phyloP scores from a whole-genome alignment of 2,329 filamentous ascomycete genomes.

The Zalaria obscura region DNA sequence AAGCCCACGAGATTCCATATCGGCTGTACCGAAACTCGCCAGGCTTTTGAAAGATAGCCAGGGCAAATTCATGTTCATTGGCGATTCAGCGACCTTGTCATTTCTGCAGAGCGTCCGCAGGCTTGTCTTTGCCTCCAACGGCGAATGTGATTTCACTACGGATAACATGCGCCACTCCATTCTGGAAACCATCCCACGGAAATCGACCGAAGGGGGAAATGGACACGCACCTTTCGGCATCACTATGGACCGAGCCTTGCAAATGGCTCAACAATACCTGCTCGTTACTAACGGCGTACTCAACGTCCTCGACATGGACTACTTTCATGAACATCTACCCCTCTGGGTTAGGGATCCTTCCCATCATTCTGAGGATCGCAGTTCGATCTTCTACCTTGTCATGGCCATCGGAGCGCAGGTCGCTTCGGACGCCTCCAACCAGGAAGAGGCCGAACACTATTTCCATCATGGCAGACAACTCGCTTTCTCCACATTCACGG shows the following conservation, averaged over 20 bases:
- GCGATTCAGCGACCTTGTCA: conserved; percentile 38
- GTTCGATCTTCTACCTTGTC: conserved; percentile 36
- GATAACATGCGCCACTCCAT: conserved; percentile 4
- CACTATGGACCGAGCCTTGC: not conserved
- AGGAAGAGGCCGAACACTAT: conserved; percentile 31
- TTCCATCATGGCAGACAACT: conserved; percentile 31
- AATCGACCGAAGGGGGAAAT: not conserved
- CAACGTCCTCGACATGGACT: conserved; percentile 28
- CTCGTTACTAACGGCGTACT: conserved; percentile 34
- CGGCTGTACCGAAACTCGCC: conserved; percentile 27
- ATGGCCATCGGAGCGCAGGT: conserved; percentile 36
- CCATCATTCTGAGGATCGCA: conserved; percentile 23
- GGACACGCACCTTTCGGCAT: not conserved
- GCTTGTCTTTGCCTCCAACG: conserved; percentile 21
- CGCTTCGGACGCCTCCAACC: conserved; percentile 7
- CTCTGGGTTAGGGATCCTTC: conserved; percentile 2
- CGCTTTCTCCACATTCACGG: conserved; percentile 31
- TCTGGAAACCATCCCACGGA: conserved; percentile 1
- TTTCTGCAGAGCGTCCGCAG: conserved; percentile 39
- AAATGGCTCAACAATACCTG: conserved; percentile 24
- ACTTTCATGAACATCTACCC: not conserved
- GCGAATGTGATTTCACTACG: conserved; percentile 5
- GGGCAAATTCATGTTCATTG: conserved; percentile 40
- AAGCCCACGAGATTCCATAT: conserved; percentile 14
- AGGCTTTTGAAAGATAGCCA: conserved; percentile 36